Evolutionary conservation across 495 filamentous ascomycete genomes (phyloP).

Genomic region (Terfezia boudieri): DNA sequence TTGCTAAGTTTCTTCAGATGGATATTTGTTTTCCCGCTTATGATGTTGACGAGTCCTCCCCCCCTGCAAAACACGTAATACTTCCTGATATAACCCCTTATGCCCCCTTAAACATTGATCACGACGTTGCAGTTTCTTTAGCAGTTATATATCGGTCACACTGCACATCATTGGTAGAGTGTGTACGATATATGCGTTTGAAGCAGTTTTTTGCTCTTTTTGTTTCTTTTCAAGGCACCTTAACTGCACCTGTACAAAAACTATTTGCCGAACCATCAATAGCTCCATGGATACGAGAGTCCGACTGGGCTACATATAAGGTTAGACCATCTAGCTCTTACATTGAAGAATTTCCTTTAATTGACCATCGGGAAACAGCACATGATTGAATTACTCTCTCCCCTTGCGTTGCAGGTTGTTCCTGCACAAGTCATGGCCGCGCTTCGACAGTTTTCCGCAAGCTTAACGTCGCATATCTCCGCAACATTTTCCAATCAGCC

Average conservation of each 20-base stretch:
- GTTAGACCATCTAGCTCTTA: conserved; percentile 2
- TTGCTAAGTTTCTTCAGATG: conserved; percentile 13
- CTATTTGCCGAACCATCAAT: conserved; percentile 61
- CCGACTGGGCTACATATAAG: conserved; percentile 85
- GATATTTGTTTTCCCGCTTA: conserved; percentile 17
- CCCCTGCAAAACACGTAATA: conserved; percentile 37
- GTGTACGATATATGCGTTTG: conserved; percentile 83
- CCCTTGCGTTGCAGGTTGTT: conserved; percentile 67
- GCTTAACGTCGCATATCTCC: conserved; percentile 52
- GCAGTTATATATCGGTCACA: conserved; percentile 76
- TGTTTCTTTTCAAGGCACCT: conserved; percentile 78
- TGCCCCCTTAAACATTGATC: conserved; percentile 52
- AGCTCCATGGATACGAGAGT: conserved; percentile 82
- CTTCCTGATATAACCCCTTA: conserved; percentile 60
- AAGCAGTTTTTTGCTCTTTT: conserved; percentile 91
- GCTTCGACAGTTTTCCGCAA: conserved; percentile 61
- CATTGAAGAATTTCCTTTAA: neutral
- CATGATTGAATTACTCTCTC: conserved; percentile 76
- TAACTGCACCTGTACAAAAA: conserved; percentile 95
- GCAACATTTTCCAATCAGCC: conserved; percentile 64
- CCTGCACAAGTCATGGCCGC: conserved; percentile 64
- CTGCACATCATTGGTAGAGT: conserved; percentile 84
- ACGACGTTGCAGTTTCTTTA: conserved; percentile 59
- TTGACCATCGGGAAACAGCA: conserved; percentile 25
- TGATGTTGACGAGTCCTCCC: conserved; percentile 11